Evolutionary conservation across 73 alveolate species (phyloP), one percentile per base, ranked within the genome.

Genomic region (Uronychia setigera): DNA sequence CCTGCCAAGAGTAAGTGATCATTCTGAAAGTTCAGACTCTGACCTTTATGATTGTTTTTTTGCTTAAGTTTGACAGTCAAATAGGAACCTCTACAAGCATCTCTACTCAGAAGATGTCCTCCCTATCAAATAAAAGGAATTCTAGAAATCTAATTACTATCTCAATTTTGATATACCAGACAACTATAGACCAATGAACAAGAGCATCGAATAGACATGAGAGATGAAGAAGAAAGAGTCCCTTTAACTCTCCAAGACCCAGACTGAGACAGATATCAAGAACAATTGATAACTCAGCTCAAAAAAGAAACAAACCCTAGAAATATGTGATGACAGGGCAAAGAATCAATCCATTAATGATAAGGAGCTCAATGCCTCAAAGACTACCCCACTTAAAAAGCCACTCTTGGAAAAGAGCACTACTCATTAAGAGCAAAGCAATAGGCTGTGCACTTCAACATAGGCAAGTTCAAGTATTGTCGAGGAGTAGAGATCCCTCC

Each of bases 1-100:
- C 91, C 91, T 75, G 29, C 35, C 25, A 83, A 83, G 77, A 76
- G 91, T 83, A 82, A 82, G 5, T 19, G 25, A 5, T 67, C 14
- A 67, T 1, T 26, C n/a, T n/a, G n/a, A n/a, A 31, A 26, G 1
- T 1, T 74, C 25, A 82, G 89, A 82, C 77, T 46, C 89, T 30
- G 89, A 82, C 35, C 60, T 82, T 31, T 82, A 82, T 33, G 89
- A 82, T 33, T 82, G 89, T 77, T 82, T 82, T 58, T 34, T 80
- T n/a, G 32, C 80, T 28, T 29, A 29, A 32, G 29, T 28, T 27
- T 57, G 59, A 28, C 19, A 13, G 1, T 11, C 26, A 29, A n/a
- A 80, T 14, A 26, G 58, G 31, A 29, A 29, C 1, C 14, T 80
- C 1, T 80, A 58, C 33, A 28, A 58, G 29, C 59, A 34, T 29